Conservation (phyloP, 23 red algal species). For the Gracilaria gracilis region DNA sequence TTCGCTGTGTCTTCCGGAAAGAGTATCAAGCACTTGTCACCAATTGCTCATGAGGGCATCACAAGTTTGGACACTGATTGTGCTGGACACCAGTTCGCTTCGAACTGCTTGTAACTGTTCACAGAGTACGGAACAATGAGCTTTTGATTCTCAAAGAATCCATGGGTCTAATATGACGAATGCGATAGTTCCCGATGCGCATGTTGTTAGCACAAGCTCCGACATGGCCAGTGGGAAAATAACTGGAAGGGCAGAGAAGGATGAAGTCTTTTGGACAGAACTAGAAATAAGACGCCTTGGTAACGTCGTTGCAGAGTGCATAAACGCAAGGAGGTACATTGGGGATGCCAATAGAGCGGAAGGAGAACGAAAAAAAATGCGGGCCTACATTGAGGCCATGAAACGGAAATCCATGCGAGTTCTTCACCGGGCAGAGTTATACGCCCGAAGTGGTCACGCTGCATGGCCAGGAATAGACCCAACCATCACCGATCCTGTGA, state of each 20-base stretch:
- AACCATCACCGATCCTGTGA: conserved; percentile 62
- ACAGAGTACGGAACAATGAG: neutral
- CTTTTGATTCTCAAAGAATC: neutral
- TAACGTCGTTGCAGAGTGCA: conserved; percentile 66
- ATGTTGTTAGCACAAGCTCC: neutral
- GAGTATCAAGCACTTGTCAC: too few relatives aligned
- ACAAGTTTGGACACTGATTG: too few relatives aligned
- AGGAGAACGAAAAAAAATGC: conserved; percentile 59
- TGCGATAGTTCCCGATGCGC: neutral
- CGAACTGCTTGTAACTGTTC: neutral
- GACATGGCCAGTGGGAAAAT: neutral
- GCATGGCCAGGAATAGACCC: conserved; percentile 69
- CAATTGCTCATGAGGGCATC: neutral
- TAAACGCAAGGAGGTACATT: conserved; percentile 56
- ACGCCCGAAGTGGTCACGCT: conserved; percentile 53
- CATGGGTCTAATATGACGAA: neutral
- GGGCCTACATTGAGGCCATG: conserved; percentile 61
- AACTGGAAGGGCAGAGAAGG: neutral
- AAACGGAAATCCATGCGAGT: conserved; percentile 66
- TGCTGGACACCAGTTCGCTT: neutral
- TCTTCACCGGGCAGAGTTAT: conserved; percentile 67
- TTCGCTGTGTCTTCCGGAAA: neutral
- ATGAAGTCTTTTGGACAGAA: conserved; percentile 80
- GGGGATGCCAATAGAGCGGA: conserved; percentile 6
- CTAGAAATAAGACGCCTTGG: conserved; percentile 67